Evolutionary conservation across 306 rosid genomes (phyloP).

Genomic region (Astragalus membranaceus): DNA sequence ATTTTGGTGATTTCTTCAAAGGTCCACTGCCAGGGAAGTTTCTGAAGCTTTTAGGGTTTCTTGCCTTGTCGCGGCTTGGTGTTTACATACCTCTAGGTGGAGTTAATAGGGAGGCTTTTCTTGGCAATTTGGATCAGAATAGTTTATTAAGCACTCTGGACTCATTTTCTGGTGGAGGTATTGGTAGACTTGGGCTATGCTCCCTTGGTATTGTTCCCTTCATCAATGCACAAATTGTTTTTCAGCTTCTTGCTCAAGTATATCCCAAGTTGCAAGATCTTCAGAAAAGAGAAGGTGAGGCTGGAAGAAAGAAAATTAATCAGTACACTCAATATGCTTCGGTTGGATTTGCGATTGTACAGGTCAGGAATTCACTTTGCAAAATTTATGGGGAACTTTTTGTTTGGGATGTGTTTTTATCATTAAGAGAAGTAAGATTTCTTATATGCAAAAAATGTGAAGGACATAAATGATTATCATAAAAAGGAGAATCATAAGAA

Average conservation of each 20-base stretch:
- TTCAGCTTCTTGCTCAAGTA: conserved; percentile 93
- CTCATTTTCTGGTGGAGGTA: conserved; percentile 96
- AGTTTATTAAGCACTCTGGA: conserved; percentile 85
- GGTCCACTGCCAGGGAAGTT: conserved; percentile 95
- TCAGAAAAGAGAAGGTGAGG: conserved; percentile 93
- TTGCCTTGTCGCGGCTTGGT: conserved; percentile 85
- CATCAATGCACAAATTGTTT: conserved; percentile 91
- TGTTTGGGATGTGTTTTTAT: not conserved
- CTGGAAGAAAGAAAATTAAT: conserved; percentile 89
- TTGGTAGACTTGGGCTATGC: conserved; percentile 91
- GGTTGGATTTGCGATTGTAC: conserved; percentile 91
- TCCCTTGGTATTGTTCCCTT: conserved; percentile 94
- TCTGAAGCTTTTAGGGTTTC: conserved; percentile 76
- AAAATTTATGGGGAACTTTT: not conserved
- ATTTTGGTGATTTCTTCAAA: conserved; percentile 91
- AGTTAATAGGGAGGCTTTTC: conserved; percentile 88
- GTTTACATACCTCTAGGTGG: conserved; percentile 92
- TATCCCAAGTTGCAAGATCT: conserved; percentile 95
- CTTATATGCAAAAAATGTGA: not conserved
- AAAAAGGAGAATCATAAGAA: not conserved
- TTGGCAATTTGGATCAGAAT: conserved; percentile 89
- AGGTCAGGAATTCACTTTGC: conserved; percentile 42
- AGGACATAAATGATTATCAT: not conserved
- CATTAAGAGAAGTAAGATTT: not conserved
- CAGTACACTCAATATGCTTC: conserved; percentile 93